Evolutionary conservation across 306 rosid species (phyloP).

Genomic region (Cucumis cinereus): DNA sequence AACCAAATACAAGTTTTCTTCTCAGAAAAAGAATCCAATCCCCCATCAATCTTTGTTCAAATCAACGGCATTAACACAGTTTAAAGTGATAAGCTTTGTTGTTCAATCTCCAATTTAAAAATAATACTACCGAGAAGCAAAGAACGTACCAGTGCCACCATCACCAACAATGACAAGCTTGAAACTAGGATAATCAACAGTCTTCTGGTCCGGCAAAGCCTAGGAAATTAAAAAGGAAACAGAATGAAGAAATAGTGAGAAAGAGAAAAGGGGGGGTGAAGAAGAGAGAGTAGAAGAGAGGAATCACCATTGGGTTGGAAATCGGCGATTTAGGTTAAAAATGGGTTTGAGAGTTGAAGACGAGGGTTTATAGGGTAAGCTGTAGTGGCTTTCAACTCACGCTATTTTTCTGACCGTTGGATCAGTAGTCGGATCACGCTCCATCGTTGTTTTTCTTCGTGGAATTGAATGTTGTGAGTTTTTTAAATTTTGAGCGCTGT

Average conservation of each 20-base stretch:
- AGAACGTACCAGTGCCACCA: constrained; percentile 51
- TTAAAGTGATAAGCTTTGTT: neutral
- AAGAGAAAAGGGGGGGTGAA: neutral
- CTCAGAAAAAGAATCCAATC: neutral
- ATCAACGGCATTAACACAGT: neutral
- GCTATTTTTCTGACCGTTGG: neutral
- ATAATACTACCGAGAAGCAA: neutral
- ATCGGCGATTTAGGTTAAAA: neutral
- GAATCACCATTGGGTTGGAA: neutral
- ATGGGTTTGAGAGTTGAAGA: neutral
- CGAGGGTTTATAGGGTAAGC: neutral
- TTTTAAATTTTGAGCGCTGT: neutral
- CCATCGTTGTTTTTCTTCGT: neutral
- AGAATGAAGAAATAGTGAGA: neutral
- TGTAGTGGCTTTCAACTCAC: neutral
- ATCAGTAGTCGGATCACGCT: neutral
- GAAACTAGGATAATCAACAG: constrained; percentile 45
- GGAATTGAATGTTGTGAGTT: neutral
- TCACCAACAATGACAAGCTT: constrained; percentile 73
- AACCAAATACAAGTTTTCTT: too few species aligned
- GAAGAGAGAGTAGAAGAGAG: neutral
- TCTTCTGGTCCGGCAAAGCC: constrained; percentile 6
- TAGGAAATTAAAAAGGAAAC: neutral
- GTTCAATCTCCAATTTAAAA: neutral
- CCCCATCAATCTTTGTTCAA: neutral